Conservation (phyloP, 2,329 filamentous ascomycete species). For the Seiridium unicorne region DNA sequence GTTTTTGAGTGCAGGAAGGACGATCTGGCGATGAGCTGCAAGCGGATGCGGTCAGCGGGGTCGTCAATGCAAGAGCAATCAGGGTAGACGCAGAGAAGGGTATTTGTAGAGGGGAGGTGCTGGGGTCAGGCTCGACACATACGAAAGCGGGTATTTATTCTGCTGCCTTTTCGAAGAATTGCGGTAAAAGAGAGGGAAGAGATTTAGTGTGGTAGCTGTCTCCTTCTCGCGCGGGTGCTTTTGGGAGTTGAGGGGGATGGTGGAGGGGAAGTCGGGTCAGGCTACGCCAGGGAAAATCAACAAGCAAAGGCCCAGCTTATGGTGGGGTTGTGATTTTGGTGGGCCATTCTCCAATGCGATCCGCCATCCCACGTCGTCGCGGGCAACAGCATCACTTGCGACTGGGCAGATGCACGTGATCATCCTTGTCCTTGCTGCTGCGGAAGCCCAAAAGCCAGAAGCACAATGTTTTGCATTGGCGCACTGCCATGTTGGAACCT, state of each 20-base stretch:
- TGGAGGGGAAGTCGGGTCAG: constrained; percentile 3
- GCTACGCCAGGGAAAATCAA: constrained; percentile 1
- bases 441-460: no score
- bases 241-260: not conserved
- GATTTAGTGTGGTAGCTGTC: constrained; percentile 6
- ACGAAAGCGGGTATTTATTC: not conserved
- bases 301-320: not conserved
- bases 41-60: constrained; percentile 24
- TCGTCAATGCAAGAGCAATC: constrained; percentile 4
- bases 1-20: constrained; percentile 17
- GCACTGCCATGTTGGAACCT: not conserved
- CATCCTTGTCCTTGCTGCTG: not conserved
- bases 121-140: not conserved
- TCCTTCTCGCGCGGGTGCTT: not conserved
- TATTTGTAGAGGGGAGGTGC: not conserved
- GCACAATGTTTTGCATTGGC: no score
- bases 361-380: constrained; percentile 1
- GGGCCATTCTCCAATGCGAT: not conserved
- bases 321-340: not conserved
- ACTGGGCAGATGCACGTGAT: not conserved
- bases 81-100: not conserved
- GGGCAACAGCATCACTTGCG: not conserved
- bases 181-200: constrained; percentile 5
- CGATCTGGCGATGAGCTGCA: constrained; percentile 21
- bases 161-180: constrained; percentile 4